These are phyloP conservation scores for Pythium monospermum DNA, from an alignment of 352 stramenopile species.

Conservation along the genomic window DNA sequence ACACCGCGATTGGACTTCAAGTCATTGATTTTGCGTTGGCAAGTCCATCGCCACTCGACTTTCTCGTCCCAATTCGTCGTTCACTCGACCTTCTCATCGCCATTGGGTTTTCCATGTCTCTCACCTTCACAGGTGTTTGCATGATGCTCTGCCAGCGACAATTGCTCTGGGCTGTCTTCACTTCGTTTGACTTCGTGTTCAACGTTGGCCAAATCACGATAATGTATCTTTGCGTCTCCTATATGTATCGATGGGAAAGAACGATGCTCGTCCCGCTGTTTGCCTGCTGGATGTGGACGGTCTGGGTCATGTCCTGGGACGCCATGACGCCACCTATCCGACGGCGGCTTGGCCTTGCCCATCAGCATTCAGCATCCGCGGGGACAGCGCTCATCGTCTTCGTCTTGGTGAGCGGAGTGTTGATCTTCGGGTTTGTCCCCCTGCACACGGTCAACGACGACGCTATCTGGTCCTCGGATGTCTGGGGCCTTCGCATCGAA, in stretches of 20 bases:
- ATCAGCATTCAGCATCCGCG: not conserved
- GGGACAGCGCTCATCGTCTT: not conserved
- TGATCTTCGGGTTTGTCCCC: not conserved
- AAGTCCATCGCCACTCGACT: no score
- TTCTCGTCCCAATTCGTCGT: no score
- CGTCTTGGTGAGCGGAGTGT: not conserved
- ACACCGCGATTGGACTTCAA: no score
- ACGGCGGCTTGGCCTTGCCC: not conserved
- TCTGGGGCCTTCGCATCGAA: not conserved
- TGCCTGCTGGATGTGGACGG: not conserved
- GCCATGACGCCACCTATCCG: not conserved
- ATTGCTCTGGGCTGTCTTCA: no score
- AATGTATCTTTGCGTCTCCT: not conserved
- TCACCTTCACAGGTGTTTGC: no score
- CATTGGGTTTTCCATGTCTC: no score
- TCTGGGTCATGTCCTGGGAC: slow-evolving; percentile 2
- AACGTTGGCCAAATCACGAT: not conserved
- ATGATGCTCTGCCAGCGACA: no score
- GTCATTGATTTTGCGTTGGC: no score
- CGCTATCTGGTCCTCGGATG: not conserved
- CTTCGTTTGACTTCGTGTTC: no score
- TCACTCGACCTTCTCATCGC: no score
- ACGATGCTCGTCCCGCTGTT: not conserved
- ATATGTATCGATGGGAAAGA: not conserved
- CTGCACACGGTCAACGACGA: not conserved